Conservation (phyloP, 768 basidiomycete genomes). For the Cystofilobasidium macerans region DNA sequence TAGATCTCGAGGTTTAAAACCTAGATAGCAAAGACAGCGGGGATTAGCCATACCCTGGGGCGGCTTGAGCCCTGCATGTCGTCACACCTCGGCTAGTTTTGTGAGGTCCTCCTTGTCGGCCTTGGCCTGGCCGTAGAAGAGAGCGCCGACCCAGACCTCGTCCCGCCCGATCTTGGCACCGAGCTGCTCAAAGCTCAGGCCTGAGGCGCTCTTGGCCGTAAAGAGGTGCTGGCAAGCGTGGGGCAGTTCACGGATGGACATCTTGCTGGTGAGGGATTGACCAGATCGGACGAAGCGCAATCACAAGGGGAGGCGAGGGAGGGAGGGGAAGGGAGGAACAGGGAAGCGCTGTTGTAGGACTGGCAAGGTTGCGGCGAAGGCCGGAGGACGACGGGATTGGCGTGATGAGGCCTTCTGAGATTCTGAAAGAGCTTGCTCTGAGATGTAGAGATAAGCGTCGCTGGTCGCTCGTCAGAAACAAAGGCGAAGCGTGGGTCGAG, state of each 20-base stretch:
- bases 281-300: too few species aligned
- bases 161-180: conserved; percentile 56
- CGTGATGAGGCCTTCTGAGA: too few species aligned
- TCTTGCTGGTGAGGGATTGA: background rate
- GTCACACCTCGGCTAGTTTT: too few species aligned
- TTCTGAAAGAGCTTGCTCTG: too few species aligned
- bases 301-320: background rate
- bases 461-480: too few species aligned
- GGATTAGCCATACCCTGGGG: conserved; percentile 53
- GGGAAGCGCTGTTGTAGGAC: background rate
- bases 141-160: conserved; percentile 60
- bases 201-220: conserved; percentile 28
- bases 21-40: conserved; percentile 45
- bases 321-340: background rate
- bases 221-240: conserved; percentile 7
- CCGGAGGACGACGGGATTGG: too few species aligned
- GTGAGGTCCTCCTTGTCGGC: too few species aligned
- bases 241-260: conserved; percentile 7
- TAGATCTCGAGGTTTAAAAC: conserved; percentile 46
- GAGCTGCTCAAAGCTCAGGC: conserved; percentile 50
- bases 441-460: too few species aligned
- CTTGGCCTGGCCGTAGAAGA: conserved; percentile 44
- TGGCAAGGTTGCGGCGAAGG: too few species aligned
- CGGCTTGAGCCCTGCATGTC: too few species aligned
- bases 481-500: too few species aligned